These are phyloP conservation scores for Rhynchospora breviuscula DNA, from an alignment of 176 grass and related monocot genomes.

Conservation along the genomic window DNA sequence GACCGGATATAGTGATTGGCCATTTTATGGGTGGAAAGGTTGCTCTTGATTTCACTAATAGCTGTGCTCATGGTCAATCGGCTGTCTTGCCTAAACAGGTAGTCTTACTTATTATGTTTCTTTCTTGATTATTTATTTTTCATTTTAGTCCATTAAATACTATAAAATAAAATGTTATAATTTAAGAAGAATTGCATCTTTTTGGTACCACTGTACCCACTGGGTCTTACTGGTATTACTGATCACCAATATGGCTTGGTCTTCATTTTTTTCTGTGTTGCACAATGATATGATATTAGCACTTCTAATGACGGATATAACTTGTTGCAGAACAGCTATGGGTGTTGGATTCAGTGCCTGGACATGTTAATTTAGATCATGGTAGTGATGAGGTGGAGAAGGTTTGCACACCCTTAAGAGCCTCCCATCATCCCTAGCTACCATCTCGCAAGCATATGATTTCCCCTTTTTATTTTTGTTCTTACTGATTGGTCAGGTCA, in stretches of 20 bases:
- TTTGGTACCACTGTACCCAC: too few relatives aligned
- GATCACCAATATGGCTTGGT: neutral
- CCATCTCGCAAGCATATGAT: slow-evolving; percentile 71
- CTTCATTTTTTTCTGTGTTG: neutral
- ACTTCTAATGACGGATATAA: slow-evolving; percentile 10
- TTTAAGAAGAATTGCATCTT: neutral
- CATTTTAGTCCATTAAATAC: neutral
- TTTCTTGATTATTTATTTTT: neutral
- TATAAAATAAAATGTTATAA: neutral
- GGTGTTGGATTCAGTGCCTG: slow-evolving; percentile 92
- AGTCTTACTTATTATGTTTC: neutral
- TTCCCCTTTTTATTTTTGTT: neutral
- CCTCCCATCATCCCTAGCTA: slow-evolving; percentile 60
- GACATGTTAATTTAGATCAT: slow-evolving; percentile 58
- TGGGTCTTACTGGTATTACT: neutral
- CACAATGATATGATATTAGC: neutral
- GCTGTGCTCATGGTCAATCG: slow-evolving; percentile 57
- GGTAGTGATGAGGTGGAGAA: slow-evolving; percentile 75
- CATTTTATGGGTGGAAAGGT: slow-evolving; percentile 98
- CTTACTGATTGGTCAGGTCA: neutral
- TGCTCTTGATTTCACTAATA: slow-evolving; percentile 53
- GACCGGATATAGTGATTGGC: slow-evolving; percentile 84
- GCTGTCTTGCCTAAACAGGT: slow-evolving; percentile 85
- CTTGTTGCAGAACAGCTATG: slow-evolving; percentile 86
- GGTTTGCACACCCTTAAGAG: slow-evolving; percentile 62